These are phyloP conservation scores for Debaryomyces udenii DNA, from an alignment of 1,139 yeast genomes.

Conservation along the genomic window DNA sequence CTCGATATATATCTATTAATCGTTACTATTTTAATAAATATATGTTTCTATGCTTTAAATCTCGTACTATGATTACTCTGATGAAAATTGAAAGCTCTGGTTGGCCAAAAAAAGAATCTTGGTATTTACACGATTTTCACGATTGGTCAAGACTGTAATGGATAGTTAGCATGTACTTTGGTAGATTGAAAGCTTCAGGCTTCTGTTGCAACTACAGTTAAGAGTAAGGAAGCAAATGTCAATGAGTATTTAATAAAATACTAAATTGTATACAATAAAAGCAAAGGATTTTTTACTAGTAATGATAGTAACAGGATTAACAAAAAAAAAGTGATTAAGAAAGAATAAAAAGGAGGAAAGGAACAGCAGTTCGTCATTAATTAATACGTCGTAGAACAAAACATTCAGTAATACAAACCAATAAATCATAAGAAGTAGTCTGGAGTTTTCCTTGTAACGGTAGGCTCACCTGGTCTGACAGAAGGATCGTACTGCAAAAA, in stretches of 20 bases:
- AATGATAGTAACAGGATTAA: conserved; percentile 4
- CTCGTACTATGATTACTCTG: conserved; percentile 9
- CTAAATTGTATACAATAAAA: conserved; percentile 7
- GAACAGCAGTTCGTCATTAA: conserved; percentile 9
- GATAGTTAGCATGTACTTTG: not conserved
- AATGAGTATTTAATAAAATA: conserved; percentile 6
- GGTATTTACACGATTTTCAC: conserved; percentile 12
- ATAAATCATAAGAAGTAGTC: conserved; percentile 74
- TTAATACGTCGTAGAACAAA: conserved; percentile 10
- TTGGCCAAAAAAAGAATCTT: conserved; percentile 20
- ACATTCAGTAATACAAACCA: conserved; percentile 9
- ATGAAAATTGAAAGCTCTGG: conserved; percentile 26
- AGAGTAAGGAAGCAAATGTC: not conserved
- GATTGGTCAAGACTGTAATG: not conserved
- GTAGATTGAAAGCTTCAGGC: not conserved
- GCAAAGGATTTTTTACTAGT: conserved; percentile 7
- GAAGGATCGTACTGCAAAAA: conserved; percentile 93
- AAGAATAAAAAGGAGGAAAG: conserved; percentile 6
- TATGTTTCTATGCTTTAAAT: conserved; percentile 4
- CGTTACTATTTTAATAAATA: conserved; percentile 3
- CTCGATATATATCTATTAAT: conserved; percentile 5
- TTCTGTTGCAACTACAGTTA: too few species aligned
- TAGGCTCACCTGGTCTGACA: conserved; percentile 94
- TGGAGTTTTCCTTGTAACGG: conserved; percentile 92
- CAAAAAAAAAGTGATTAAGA: conserved; percentile 5